Base-by-base conservation (phyloP, 345 rosid genomes). In the Orychophragmus violaceus region DNA sequence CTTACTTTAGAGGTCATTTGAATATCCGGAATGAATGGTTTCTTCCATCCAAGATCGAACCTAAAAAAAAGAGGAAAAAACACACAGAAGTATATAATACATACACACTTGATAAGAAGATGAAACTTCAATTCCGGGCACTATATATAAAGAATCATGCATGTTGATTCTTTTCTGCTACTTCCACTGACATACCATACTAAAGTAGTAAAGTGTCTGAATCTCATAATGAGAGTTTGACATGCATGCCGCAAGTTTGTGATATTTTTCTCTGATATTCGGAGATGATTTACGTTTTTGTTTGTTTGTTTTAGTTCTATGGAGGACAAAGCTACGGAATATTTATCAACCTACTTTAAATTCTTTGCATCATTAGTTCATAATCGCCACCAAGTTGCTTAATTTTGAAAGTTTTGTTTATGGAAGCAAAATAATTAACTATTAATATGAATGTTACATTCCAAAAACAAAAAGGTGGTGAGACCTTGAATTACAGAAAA, bases 41-140 rank as follows among this genome's bases (percentile, higher is more conserved):
- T 89, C 98, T 69, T 85, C 95, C 82, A 91, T 73, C 98, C 96
- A 91, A 24, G 88, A 87, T 65, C 86, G 84, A 61, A 91, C 92
- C 96, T 91, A 75, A 72, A 25, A 27, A 5, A 9, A 59, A 37
- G n/a, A 24, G 23, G 18, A 28, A 21, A 35, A 24, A 36, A 32
- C 10, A 67, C 37, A 45, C 24, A 17, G 8, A 18, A 33, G n/a
- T n/a, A n/a, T n/a, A n/a, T n/a, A 56, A 2, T 63, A 33, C 0
- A 3, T 55, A 27, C 0, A 33, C 13, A 33, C 22, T 24, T 59
- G 6, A 21, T 17, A 53, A 23, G 45, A 14, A 17, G n/a, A 62
- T 45, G 23, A 54, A 62, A 9, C 3, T 12, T 17, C 50, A 19
- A 24, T 8, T 32, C 24, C 14, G 42, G 55, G 55, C 49, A 30